Evolutionary conservation across 352 stramenopile genomes (phyloP).

Genomic region (Pythium monospermum): DNA sequence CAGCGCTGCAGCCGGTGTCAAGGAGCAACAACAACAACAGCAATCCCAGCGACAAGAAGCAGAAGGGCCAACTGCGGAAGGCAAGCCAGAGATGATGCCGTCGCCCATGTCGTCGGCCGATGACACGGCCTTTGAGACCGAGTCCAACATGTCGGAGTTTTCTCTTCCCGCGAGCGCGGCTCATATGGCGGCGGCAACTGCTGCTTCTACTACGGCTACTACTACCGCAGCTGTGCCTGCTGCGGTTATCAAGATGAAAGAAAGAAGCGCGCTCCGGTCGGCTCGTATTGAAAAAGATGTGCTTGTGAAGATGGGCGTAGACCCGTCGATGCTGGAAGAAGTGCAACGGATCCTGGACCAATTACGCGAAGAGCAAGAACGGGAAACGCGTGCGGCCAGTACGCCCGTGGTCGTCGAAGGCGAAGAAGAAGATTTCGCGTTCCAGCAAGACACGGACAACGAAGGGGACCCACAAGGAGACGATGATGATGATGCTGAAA

Average conservation of each 20-base stretch:
- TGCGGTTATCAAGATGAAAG: conserved; percentile 1
- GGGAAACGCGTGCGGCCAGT: not conserved
- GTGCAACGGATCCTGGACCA: conserved; percentile 62
- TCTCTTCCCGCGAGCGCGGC: conserved; percentile 15
- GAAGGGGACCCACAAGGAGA: conserved; percentile 16
- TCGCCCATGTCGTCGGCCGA: conserved; percentile 38
- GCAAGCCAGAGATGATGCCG: conserved; percentile 25
- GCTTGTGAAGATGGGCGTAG: conserved; percentile 64
- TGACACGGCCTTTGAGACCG: conserved; percentile 57
- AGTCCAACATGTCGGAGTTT: conserved; percentile 38
- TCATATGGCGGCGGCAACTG: not conserved
- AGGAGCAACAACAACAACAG: conserved; percentile 3
- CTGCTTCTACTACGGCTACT: too few relatives aligned
- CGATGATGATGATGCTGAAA: conserved; percentile 20
- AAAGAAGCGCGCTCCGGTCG: conserved; percentile 35
- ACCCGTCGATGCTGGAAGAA: conserved; percentile 64
- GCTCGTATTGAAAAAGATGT: conserved; percentile 74
- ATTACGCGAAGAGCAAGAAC: conserved; percentile 43
- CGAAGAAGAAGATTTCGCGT: conserved; percentile 26
- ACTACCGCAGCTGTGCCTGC: conserved; percentile 2
- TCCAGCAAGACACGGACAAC: conserved; percentile 25
- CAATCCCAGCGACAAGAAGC: conserved; percentile 12
- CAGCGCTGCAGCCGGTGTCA: not conserved
- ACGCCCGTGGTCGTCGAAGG: conserved; percentile 13
- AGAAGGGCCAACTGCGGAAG: conserved; percentile 4